Evolutionary conservation across 1,284 basidiomycete genomes (phyloP), one percentile per base, ranked within the genome.

Genomic region (Puccinia novopanici): DNA sequence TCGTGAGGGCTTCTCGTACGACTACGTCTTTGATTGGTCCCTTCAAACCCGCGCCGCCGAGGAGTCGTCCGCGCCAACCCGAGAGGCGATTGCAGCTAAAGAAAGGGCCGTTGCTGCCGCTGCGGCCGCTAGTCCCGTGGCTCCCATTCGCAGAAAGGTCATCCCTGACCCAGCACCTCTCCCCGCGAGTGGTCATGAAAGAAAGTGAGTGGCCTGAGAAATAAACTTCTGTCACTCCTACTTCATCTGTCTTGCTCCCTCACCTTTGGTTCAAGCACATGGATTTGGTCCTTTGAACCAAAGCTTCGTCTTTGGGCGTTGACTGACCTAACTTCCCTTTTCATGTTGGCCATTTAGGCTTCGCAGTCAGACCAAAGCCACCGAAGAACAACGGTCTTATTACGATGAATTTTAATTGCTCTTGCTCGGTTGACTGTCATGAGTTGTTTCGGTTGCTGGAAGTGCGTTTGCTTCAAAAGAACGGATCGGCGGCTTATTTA

Each of bases 11-110:
- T 75, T 63, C 45, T 27, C 70, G 34, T 57, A 82, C 42, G 81
- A 82, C 48, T 70, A 59, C 52, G 57, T 82, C 22, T 82, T 68
- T 67, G 81, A 82, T 57, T 82, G 81, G 81, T 61, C 74, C 10
- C 34, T 72, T 15, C 24, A 37, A 50, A 50, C 42, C 17, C 45
- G 45, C 48, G 40, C 42, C 12, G 67, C 37, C 15, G 45, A 8
- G 15, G 67, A 68, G 4, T 50, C 40, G 4, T 68, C 67, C 8
- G 42, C 22, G 1, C 67, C 67, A 9, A 68, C 42, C 48, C 24
- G 67, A 68, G 67, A 67, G 34, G 42, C 48, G 17, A 34, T 68
- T 37, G 67, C 67, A 8, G 48, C 67, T 10, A 68, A 50, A 34
- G 67, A 68, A 19, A n/a, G 42, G 15, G 50, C n/a, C 67, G 10